Base-by-base conservation (phyloP, 2,329 filamentous ascomycete genomes). In the Huntiella decipiens region DNA sequence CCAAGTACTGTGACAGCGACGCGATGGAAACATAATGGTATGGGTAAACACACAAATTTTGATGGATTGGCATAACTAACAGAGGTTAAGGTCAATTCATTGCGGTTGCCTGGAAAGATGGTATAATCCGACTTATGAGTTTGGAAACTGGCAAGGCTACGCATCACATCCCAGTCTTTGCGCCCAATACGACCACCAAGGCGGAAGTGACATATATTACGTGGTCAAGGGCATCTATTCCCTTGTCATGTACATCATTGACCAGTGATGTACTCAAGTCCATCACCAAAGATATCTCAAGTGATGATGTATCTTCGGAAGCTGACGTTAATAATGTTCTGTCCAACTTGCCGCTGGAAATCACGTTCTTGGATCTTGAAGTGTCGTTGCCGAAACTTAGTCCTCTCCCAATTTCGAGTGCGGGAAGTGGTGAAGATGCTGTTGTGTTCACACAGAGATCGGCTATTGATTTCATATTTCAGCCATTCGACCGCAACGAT, bases 21-120 rank as follows among this genome's bases (percentile, higher is more conserved):
- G 46, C 67, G 62, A 40, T 84, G 79, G 79, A 82, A 79, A 56
- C 66, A 70, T 22, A 77, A 82, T 56, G 79, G 79, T 80, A 56
- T 56, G 66, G 52, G 4, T n/a, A 16, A 4, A 15, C 13, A 35
- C 6, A 6, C 16, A 11, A 34, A 28, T 28, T 4, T 28, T 28
- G 38, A 31, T 44, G 2, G 31, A n/a, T 34, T 5, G 15, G 10
- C n/a, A 12, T 17, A 37, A 42, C 22, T 35, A 45, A 35, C 46
- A 8, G 13, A 33, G 10, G 11, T 37, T 2, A 34, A 50, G 78
- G 80, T 6, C 79, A 83, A 51, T 76, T 84, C 37, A 70, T 95
- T 46, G 85, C 85, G 11, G 74, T 91, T 11, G 84, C 77, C 39
- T 93, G 84, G 77, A 84, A 74, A 53, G 84, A 93, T 63, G 82